Percentiles rank a stretch among this genome's conserved stretches.
Conservation (phyloP, 108 stramenopile genomes). For the Pseudonitzschia delicatissima region DNA sequence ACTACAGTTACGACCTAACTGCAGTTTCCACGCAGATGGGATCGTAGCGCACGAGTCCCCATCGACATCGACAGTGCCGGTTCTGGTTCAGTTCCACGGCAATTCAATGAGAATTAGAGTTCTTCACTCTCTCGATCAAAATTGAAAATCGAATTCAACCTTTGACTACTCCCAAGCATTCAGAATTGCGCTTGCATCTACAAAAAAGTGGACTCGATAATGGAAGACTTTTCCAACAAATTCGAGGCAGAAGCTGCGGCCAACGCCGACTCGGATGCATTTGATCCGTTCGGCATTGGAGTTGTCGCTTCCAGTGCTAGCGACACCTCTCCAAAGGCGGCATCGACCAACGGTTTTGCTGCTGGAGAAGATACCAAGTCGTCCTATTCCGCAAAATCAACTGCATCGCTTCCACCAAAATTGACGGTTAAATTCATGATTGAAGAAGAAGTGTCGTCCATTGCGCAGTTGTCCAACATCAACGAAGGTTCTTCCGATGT, state of each 20-base stretch:
- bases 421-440: constrained; percentile 46
- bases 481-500: constrained; percentile 45
- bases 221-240: neutral
- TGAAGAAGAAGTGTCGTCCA: constrained; percentile 64
- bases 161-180: too few species aligned
- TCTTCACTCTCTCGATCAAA: too few species aligned
- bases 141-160: too few species aligned
- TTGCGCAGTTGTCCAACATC: constrained; percentile 23
- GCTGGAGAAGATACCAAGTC: neutral
- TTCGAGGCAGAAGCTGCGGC: neutral
- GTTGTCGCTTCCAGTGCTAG: neutral
- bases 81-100: too few species aligned
- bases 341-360: neutral
- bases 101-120: too few species aligned
- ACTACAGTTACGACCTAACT: too few species aligned
- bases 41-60: too few species aligned
- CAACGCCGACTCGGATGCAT: constrained; percentile 10
- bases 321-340: neutral
- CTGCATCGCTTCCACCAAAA: constrained; percentile 45
- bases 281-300: constrained; percentile 33
- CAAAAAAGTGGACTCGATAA: neutral
- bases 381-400: neutral
- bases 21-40: too few species aligned
- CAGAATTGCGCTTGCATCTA: too few species aligned
- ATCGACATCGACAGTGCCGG: too few species aligned